Evolutionary conservation across 495 filamentous ascomycete genomes (phyloP).

Genomic region (Hapsidospora chrysogenum): DNA sequence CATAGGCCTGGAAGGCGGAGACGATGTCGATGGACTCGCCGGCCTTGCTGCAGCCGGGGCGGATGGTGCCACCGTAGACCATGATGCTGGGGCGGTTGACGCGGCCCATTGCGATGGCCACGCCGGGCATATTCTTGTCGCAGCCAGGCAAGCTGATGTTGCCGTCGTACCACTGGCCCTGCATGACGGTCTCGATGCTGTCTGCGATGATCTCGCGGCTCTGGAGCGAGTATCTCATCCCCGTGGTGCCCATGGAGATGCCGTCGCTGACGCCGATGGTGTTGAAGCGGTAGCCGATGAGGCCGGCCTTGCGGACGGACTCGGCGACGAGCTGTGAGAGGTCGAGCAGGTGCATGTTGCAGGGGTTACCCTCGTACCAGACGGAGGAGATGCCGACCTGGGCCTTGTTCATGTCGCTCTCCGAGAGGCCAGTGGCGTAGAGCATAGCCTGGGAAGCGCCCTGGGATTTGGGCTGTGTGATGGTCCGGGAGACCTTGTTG

Average conservation of each 20-base stretch:
- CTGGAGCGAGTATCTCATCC: slow-evolving; percentile 92
- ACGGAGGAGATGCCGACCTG: slow-evolving; percentile 92
- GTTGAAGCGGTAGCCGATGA: slow-evolving; percentile 89
- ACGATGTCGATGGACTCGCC: slow-evolving; percentile 83
- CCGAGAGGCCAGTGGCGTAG: slow-evolving; percentile 76
- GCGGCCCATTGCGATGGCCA: slow-evolving; percentile 92
- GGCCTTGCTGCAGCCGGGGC: slow-evolving; percentile 66
- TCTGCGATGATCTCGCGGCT: slow-evolving; percentile 93
- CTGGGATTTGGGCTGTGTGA: slow-evolving; percentile 94
- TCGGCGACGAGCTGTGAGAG: slow-evolving; percentile 69
- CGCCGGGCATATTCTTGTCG: slow-evolving; percentile 99
- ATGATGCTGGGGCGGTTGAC: slow-evolving; percentile 88
- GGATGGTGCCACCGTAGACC: slow-evolving; percentile 94
- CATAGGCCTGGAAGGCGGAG: slow-evolving; percentile 95
- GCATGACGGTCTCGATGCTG: slow-evolving; percentile 97
- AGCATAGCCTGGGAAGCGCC: slow-evolving; percentile 98
- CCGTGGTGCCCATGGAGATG: slow-evolving; percentile 66
- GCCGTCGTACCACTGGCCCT: slow-evolving; percentile 97
- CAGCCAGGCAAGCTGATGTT: slow-evolving; percentile 98
- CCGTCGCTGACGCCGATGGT: slow-evolving; percentile 86
- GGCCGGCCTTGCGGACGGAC: slow-evolving; percentile 64
- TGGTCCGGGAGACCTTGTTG: slow-evolving; percentile 65
- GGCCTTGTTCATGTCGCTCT: slow-evolving; percentile 78
- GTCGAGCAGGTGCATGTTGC: slow-evolving; percentile 95
- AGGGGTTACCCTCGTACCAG: slow-evolving; percentile 87